Percentiles rank a stretch among this genome's conserved stretches.
Evolutionary conservation across 2,329 filamentous ascomycete species (phyloP).

Genomic region (Chaetomiaceae sp.): DNA sequence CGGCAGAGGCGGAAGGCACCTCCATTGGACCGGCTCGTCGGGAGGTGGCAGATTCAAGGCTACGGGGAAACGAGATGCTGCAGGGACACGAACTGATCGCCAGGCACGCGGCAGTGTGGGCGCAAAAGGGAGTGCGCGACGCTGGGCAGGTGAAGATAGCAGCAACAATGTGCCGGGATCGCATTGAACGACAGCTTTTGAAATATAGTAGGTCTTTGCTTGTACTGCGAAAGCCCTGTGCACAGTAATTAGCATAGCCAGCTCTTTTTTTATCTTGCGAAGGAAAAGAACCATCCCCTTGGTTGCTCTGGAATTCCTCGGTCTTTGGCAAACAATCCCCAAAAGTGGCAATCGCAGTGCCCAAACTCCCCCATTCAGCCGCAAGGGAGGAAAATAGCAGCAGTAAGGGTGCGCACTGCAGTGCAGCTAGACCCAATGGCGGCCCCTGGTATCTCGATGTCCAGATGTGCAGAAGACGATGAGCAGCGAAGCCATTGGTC

Average conservation of each 20-base stretch:
- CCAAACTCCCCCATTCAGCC: constrained; percentile 5
- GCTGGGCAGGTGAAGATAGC: background rate
- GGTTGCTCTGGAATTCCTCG: constrained; percentile 3
- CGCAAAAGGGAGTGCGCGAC: background rate
- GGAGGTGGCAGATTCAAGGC: constrained; percentile 8
- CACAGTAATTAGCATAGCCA: constrained; percentile 9
- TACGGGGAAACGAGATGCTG: background rate
- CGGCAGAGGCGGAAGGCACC: constrained; percentile 8
- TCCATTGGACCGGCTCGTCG: constrained; percentile 8
- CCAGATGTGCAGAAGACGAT: constrained; percentile 9
- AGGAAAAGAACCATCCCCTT: background rate
- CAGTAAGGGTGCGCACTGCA: background rate
- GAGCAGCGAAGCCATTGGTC: constrained; percentile 1
- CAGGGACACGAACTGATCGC: background rate
- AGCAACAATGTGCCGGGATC: background rate
- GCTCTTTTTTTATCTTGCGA: background rate
- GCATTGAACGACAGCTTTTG: background rate
- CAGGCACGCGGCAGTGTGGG: background rate
- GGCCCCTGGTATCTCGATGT: background rate
- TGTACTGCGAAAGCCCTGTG: too few species aligned
- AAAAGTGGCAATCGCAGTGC: constrained; percentile 4
- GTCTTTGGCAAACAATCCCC: constrained; percentile 8
- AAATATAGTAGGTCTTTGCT: background rate
- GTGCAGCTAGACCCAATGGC: background rate
- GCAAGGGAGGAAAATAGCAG: constrained; percentile 12